Conservation (phyloP, 345 rosid species). For the Limnanthes douglasii region DNA sequence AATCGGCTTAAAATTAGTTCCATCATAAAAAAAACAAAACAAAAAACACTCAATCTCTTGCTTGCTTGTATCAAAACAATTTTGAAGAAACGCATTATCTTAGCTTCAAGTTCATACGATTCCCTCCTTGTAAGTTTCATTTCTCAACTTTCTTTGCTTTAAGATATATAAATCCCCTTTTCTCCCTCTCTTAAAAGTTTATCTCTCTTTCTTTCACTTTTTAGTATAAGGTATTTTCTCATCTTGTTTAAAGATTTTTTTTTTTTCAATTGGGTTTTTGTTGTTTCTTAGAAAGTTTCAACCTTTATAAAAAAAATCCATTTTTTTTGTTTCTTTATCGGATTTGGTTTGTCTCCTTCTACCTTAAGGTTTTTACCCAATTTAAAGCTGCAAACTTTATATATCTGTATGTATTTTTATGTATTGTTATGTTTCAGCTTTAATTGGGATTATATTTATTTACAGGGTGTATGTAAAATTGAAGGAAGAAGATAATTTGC, state of each 20-base stretch:
- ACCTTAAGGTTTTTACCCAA: background rate
- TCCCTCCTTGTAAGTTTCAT: conserved; percentile 54
- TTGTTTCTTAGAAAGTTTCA: conserved; percentile 9
- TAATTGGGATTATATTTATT: conserved; percentile 1
- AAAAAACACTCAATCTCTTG: conserved; percentile 29
- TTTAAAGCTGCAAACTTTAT: background rate
- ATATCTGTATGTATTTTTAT: no score
- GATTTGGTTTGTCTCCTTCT: background rate
- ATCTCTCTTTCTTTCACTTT: conserved; percentile 6
- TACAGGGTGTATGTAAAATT: background rate
- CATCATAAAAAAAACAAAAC: conserved; percentile 10
- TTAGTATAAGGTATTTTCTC: conserved; percentile 1
- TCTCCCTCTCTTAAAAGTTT: background rate
- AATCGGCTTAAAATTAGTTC: no score
- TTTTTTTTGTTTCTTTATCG: background rate
- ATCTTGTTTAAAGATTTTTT: conserved; percentile 2
- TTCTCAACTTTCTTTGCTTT: conserved; percentile 8
- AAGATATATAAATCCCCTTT: conserved; percentile 1
- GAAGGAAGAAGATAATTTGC: background rate
- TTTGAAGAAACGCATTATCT: conserved; percentile 10
- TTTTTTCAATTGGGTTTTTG: conserved; percentile 15
- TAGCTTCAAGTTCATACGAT: conserved; percentile 39
- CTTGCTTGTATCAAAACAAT: conserved; percentile 17
- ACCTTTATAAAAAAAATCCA: no score
- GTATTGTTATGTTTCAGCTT: conserved; percentile 6